Base-by-base conservation (phyloP, 176 grass and related monocot genomes). In the Phragmites australis region DNA sequence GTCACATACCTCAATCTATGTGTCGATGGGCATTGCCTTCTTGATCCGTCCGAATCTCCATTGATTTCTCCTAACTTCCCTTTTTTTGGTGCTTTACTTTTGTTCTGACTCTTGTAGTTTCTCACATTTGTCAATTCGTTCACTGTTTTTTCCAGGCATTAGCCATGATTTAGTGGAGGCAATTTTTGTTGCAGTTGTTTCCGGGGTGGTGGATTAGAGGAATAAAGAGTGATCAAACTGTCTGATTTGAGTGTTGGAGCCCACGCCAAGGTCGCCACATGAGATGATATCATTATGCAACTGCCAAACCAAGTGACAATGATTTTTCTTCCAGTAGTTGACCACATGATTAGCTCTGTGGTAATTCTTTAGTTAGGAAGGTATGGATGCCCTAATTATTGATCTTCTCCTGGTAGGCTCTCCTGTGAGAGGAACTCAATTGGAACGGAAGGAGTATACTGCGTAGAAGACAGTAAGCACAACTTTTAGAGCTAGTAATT, bases 151-250 rank as follows among this genome's bases (percentile, higher is more conserved):
- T 31, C 34, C 32, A 79, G 76, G 76, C 60, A 41, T 52, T 79
- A 66, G 76, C 76, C 78, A 64, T 66, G 79, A 15, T 65, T 45
- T 70, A 75, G 39, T n/a, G 65, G 65, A 82, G 72, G 18, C 14
- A 37, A 26, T 57, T 56, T 64, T 65, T 45, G 6, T 31, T 51
- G 72, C 77, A 49, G 77, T 63, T 85, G 82, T 76, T 70, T 34
- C 45, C 34, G 75, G 56, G 70, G 53, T 49, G 87, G 81, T 64
- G 71, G 55, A 46, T 51, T 79, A 43, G 50, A 31, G 42, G 68
- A 89, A 85, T 81, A 85, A 82, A 85, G 64, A 89, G 82, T 89
- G 82, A 85, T 81, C 77, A 85, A 82, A 32, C 72, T 89, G 30
- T 85, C 85, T 43, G 87, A 89, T 58, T 81, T 89, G 65, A 72